These are phyloP conservation scores for Crotalaria pallida DNA, from an alignment of 306 rosid species.

Conservation along the genomic window DNA sequence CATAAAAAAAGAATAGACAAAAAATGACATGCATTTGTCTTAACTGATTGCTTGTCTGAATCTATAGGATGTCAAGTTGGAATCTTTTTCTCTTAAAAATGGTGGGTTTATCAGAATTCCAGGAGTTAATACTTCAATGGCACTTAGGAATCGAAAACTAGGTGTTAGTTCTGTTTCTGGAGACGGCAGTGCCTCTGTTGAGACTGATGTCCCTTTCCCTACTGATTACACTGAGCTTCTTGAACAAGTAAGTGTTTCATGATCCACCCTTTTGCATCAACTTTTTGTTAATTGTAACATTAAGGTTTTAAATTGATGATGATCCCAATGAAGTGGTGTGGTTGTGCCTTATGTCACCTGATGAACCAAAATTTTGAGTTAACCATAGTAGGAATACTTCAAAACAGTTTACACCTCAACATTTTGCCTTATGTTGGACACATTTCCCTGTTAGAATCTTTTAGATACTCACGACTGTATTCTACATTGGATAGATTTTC, in stretches of 20 bases:
- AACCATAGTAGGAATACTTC: too few relatives aligned
- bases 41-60: neutral
- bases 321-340: neutral
- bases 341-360: neutral
- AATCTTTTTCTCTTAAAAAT: slow-evolving; percentile 18
- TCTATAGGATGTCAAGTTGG: slow-evolving; percentile 33
- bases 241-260: slow-evolving; percentile 49
- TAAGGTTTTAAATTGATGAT: neutral
- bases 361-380: neutral
- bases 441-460: too few relatives aligned
- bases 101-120: slow-evolving; percentile 19
- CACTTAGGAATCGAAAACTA: slow-evolving; percentile 12
- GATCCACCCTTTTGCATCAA: neutral
- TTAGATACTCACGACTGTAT: too few relatives aligned
- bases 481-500: too few relatives aligned
- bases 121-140: slow-evolving; percentile 16
- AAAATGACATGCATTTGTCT: neutral
- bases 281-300: neutral
- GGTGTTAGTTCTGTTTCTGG: slow-evolving; percentile 37
- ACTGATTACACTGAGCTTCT: slow-evolving; percentile 76
- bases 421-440: too few relatives aligned
- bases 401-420: too few relatives aligned
- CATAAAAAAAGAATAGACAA: neutral
- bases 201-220: slow-evolving; percentile 58
- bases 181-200: slow-evolving; percentile 41